phyloP scores from a whole-genome alignment of 1,284 basidiomycete species.

The Sanguinoderma infundibulare region DNA sequence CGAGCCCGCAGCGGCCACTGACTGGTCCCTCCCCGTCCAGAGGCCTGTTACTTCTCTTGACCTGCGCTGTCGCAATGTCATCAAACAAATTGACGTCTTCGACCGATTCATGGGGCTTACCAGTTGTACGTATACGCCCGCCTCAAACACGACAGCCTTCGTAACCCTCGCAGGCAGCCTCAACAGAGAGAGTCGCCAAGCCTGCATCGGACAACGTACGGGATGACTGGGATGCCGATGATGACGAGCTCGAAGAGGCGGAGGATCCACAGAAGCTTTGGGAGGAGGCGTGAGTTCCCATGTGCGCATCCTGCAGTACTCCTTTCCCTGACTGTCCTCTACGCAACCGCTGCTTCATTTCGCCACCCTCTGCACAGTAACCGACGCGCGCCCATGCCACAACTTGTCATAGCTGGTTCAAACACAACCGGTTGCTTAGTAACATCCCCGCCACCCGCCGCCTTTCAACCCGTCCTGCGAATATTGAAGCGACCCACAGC shows the following conservation, averaged over 20 bases:
- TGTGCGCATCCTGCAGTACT: slow-evolving; percentile 4
- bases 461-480: slow-evolving; percentile 40
- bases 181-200: background rate
- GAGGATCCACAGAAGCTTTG: slow-evolving; percentile 44
- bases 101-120: slow-evolving; percentile 21
- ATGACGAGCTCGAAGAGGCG: slow-evolving; percentile 37
- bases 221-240: slow-evolving; percentile 53
- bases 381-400: slow-evolving; percentile 48
- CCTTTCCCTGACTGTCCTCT: background rate
- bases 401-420: slow-evolving; percentile 44
- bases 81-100: background rate
- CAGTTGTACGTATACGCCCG: slow-evolving; percentile 17
- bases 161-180: background rate
- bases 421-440: slow-evolving; percentile 25
- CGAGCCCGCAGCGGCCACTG: too few relatives aligned
- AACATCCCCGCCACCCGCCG: slow-evolving; percentile 38
- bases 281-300: slow-evolving; percentile 55
- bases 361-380: slow-evolving; percentile 39
- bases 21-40: background rate
- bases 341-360: background rate
- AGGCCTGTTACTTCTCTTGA: background rate
- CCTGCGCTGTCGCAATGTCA: background rate
- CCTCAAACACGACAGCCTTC: background rate
- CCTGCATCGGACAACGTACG: slow-evolving; percentile 29
- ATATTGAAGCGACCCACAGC: slow-evolving; percentile 42